Conservation (phyloP, 2,329 filamentous ascomycete genomes). For the Cladophialophora yegresii region DNA sequence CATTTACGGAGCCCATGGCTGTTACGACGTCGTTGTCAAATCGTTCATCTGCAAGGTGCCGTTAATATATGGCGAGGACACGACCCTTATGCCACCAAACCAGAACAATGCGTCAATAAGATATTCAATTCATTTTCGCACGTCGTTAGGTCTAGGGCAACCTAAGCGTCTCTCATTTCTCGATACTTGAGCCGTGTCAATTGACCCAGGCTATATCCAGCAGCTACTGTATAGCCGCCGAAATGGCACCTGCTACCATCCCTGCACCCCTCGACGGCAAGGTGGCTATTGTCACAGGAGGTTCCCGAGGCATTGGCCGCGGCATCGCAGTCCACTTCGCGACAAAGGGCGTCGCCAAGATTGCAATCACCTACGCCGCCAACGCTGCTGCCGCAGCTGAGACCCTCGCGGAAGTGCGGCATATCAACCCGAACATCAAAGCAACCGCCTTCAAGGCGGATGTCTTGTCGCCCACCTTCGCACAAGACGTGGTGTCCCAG, state of each 20-base stretch:
- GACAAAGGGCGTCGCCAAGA: slow-evolving; percentile 63
- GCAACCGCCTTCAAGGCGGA: slow-evolving; percentile 13
- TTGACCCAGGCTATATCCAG: too few species aligned
- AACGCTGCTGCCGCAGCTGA: slow-evolving; percentile 6
- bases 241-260: slow-evolving; percentile 15
- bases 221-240: too few species aligned
- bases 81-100: not conserved
- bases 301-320: slow-evolving; percentile 79
- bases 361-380: slow-evolving; percentile 16
- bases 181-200: not conserved
- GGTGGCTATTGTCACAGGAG: slow-evolving; percentile 81
- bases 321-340: slow-evolving; percentile 80
- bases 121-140: not conserved
- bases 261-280: slow-evolving; percentile 54
- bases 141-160: too few species aligned
- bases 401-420: slow-evolving; percentile 4
- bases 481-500: slow-evolving; percentile 8
- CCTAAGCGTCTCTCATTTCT: too few species aligned
- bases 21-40: not conserved
- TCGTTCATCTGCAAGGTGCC: not conserved
- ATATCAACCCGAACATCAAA: slow-evolving; percentile 4
- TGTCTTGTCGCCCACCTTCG: slow-evolving; percentile 12
- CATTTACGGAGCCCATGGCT: not conserved
- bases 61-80: not conserved
- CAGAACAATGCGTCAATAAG: not conserved